These are phyloP conservation scores for Cladosporium oxysporum DNA, from an alignment of 2,329 filamentous ascomycete genomes.

Conservation along the genomic window DNA sequence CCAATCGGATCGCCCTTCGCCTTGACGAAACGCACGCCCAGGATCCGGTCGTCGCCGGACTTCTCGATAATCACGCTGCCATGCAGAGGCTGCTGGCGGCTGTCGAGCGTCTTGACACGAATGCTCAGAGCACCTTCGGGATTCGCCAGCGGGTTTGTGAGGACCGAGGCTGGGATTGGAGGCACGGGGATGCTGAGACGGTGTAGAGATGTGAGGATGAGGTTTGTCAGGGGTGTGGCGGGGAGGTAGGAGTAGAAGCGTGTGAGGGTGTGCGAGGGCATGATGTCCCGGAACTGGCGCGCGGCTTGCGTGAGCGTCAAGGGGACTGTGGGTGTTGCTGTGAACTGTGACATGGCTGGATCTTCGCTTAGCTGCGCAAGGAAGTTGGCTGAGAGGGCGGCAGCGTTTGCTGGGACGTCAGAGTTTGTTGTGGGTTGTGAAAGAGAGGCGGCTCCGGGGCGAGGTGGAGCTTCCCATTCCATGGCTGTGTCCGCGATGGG, in stretches of 20 bases:
- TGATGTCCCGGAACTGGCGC: constrained; percentile 83
- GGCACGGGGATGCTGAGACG: constrained; percentile 78
- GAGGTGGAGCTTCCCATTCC: constrained; percentile 80
- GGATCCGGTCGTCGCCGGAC: constrained; percentile 53
- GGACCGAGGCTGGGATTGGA: constrained; percentile 21
- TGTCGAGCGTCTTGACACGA: constrained; percentile 69
- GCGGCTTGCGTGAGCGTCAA: constrained; percentile 87
- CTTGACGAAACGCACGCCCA: constrained; percentile 87
- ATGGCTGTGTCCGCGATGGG: constrained; percentile 71
- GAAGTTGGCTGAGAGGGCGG: constrained; percentile 32
- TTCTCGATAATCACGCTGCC: constrained; percentile 75
- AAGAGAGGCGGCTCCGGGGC: constrained; percentile 45
- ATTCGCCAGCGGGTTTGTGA: constrained; percentile 11
- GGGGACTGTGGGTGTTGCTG: constrained; percentile 73
- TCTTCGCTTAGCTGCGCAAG: constrained; percentile 76
- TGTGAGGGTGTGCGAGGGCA: constrained; percentile 82
- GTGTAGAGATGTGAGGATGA: constrained; percentile 79
- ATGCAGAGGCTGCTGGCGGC: constrained; percentile 69
- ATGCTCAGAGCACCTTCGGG: constrained; percentile 47
- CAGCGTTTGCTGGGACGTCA: constrained; percentile 39
- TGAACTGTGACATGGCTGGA: constrained; percentile 82
- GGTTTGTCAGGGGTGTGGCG: constrained; percentile 71
- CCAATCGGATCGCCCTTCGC: constrained; percentile 93
- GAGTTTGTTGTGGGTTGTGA: constrained; percentile 27
- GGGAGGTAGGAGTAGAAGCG: constrained; percentile 88